Evolutionary conservation across 805 yeast species (phyloP), one percentile per base, ranked within the genome.

Genomic region (Wickerhamiella spandovensis): DNA sequence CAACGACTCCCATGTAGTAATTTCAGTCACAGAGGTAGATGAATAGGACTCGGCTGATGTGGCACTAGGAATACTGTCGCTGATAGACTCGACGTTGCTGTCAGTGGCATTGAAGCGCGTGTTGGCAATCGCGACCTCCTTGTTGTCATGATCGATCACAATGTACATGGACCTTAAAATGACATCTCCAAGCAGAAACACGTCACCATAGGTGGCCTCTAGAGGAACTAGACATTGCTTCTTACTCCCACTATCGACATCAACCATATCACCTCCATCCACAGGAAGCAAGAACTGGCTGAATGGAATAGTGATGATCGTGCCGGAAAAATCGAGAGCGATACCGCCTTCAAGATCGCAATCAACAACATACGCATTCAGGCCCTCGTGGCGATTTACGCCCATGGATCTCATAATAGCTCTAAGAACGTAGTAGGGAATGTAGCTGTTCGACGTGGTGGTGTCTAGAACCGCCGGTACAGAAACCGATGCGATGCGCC

Each of bases 91-190:
- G 22, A 54, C 22, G 6, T 15, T n/a, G 20, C 10, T 35, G 17
- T 35, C 20, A 6, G 39, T 35, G 18, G 6, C 10, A 54, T 63
- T 57, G 51, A 49, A 60, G 25, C 49, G 54, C 43, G 75, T 71
- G 51, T 71, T 74, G 17, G 82, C 87, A 50, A 84, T 54, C 0
- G 82, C 76, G 25, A 82, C 67, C 59, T 76, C 71, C 45, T 61
- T 63, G 57, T 73, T 73, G 21, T 80, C 85, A 47, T 81, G 66
- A 62, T 84, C 84, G 63, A 74, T 81, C n/a, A 81, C 86, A 23
- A 76, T 73, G 60, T 83, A 84, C 3, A 81, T 82, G 39, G 75
- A 72, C 48, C 84, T 70, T 54, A 84, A 65, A 60, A 83, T 75
- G 45, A 75, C 72, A 60, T 81, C 88, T 9, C 92, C 92, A 32